Evolutionary conservation across 2,329 filamentous ascomycete species (phyloP).

Genomic region (Bipolaris cookei): DNA sequence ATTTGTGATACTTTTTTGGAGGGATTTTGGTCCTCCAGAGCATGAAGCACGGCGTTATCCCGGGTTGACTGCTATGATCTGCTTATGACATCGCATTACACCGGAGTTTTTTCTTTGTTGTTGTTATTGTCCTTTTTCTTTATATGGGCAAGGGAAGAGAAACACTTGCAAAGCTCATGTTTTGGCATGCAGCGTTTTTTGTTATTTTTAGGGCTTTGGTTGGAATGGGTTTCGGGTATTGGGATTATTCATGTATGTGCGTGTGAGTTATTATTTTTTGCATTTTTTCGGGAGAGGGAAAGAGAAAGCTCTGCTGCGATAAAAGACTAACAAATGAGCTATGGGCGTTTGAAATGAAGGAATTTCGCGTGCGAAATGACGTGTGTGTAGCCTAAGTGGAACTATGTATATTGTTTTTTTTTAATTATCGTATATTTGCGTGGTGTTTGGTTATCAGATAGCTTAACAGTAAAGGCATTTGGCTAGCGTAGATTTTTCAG

Average conservation of each 20-base stretch:
- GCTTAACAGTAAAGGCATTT: neutral
- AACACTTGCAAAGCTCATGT: no score
- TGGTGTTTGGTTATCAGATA: neutral
- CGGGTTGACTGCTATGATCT: conserved; percentile 18
- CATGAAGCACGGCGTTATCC: conserved; percentile 19
- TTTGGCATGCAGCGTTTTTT: neutral
- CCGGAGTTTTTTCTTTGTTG: conserved; percentile 13
- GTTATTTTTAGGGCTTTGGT: neutral
- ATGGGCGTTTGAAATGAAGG: conserved; percentile 1
- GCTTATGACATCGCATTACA: conserved; percentile 18
- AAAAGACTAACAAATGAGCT: neutral
- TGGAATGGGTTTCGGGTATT: conserved; percentile 1
- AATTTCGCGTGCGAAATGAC: neutral
- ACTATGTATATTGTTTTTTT: neutral
- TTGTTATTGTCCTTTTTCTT: neutral
- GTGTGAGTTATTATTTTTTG: neutral
- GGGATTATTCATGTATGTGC: neutral
- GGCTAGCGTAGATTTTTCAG: neutral
- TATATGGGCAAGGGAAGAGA: neutral
- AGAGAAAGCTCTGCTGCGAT: neutral
- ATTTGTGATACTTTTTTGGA: neutral
- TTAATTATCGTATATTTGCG: neutral
- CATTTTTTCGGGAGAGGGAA: neutral
- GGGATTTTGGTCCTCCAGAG: neutral
- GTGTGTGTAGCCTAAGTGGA: neutral